Evolutionary conservation across 306 rosid genomes (phyloP).

Genomic region (Alnus rubra): DNA sequence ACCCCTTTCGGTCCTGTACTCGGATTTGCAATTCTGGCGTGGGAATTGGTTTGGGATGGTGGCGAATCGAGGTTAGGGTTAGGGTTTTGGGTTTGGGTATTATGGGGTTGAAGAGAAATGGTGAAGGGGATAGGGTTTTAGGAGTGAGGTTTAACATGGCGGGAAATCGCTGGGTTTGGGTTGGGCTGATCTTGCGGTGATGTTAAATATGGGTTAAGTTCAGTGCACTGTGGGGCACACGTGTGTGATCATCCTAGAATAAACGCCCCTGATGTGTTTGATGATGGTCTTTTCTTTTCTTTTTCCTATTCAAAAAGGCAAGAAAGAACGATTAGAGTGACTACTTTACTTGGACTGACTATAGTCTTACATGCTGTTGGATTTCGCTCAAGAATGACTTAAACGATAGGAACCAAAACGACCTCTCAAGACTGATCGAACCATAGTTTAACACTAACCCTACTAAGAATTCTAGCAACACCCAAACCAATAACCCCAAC

Average conservation of each 20-base stretch:
- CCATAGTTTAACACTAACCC: too few species aligned
- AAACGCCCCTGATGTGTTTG: not conserved
- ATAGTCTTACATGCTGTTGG: too few species aligned
- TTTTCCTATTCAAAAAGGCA: too few species aligned
- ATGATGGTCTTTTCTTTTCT: too few species aligned
- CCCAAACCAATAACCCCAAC: too few species aligned
- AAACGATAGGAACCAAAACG: too few species aligned
- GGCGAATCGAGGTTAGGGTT: slow-evolving; percentile 16
- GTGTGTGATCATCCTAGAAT: not conserved
- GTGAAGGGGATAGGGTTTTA: slow-evolving; percentile 45
- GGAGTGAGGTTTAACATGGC: slow-evolving; percentile 50
- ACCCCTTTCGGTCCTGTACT: slow-evolving; percentile 52
- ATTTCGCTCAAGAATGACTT: too few species aligned
- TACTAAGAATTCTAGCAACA: too few species aligned
- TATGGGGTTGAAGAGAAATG: slow-evolving; percentile 32
- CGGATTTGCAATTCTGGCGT: slow-evolving; percentile 12
- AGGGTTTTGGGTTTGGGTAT: slow-evolving; percentile 16
- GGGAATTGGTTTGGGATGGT: not conserved
- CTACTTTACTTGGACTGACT: too few species aligned
- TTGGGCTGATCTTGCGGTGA: slow-evolving; percentile 21
- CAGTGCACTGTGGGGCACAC: not conserved
- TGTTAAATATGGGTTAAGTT: not conserved
- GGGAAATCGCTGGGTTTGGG: slow-evolving; percentile 38
- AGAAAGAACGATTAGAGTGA: too few species aligned
- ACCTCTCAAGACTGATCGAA: too few species aligned